Percentiles rank a stretch among this genome's conserved stretches.
These are phyloP conservation scores for Fusarium transvaalense DNA, from an alignment of 2,329 filamentous ascomycete genomes.

Conservation along the genomic window DNA sequence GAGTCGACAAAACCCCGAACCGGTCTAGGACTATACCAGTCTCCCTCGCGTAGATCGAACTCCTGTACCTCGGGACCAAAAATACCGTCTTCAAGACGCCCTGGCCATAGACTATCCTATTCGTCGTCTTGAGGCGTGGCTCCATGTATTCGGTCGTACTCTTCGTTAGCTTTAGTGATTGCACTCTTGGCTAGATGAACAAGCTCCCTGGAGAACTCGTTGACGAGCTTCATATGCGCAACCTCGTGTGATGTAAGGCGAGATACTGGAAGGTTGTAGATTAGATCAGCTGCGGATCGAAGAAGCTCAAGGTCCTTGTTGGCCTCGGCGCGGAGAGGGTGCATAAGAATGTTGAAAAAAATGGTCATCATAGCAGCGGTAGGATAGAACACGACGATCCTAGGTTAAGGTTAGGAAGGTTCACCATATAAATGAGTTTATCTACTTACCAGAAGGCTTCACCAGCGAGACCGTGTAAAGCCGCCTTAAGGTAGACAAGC, in stretches of 20 bases:
- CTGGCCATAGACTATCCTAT: too few relatives aligned
- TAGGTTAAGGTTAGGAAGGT: conserved; percentile 39
- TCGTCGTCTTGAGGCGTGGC: background rate
- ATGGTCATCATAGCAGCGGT: conserved; percentile 66
- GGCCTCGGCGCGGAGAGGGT: conserved; percentile 60
- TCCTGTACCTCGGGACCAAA: too few relatives aligned
- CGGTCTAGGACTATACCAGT: too few relatives aligned
- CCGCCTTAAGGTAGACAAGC: conserved; percentile 60
- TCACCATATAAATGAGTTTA: fast-evolving
- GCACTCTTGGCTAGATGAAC: conserved; percentile 59
- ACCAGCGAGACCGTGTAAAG: conserved; percentile 57
- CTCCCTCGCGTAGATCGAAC: background rate
- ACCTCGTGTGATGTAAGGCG: conserved; percentile 52
- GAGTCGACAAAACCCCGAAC: too few relatives aligned
- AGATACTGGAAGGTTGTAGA: conserved; percentile 55
- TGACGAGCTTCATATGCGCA: conserved; percentile 56
- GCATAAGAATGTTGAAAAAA: conserved; percentile 66
- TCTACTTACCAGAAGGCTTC: conserved; percentile 64
- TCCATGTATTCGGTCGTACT: background rate
- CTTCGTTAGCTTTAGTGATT: conserved; percentile 47
- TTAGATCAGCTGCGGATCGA: conserved; percentile 56
- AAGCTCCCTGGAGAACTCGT: conserved; percentile 60
- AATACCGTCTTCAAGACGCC: too few relatives aligned
- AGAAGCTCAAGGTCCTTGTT: conserved; percentile 62
- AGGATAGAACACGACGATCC: conserved; percentile 69